These are phyloP conservation scores for Phytophthora megakarya DNA, from an alignment of 352 stramenopile genomes.

Conservation along the genomic window DNA sequence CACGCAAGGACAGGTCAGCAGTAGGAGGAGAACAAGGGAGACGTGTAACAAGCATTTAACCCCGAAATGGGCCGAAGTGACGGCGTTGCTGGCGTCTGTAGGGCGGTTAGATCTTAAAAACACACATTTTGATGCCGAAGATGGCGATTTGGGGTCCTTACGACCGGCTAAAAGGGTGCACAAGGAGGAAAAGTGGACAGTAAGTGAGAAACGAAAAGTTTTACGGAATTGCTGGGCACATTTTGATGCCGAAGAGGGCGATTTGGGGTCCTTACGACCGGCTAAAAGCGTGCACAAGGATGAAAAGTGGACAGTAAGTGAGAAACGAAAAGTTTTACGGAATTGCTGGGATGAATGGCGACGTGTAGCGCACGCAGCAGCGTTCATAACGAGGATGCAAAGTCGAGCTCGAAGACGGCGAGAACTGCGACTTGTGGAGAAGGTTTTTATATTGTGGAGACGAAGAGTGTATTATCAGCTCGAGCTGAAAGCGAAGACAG, in stretches of 20 bases:
- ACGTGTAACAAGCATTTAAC: neutral
- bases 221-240: constrained; percentile 1
- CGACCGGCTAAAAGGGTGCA: neutral
- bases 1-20: constrained; percentile 5
- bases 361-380: neutral
- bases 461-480: neutral
- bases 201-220: constrained; percentile 7
- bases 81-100: constrained; percentile 33
- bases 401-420: constrained; percentile 19
- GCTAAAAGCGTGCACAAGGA: neutral
- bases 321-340: constrained; percentile 14
- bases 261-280: neutral
- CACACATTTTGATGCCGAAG: neutral
- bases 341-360: constrained; percentile 14
- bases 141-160: neutral
- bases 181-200: neutral
- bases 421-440: constrained; percentile 5
- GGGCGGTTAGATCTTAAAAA: constrained; percentile 2
- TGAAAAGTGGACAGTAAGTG: constrained; percentile 1
- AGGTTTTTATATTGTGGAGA: constrained; percentile 20
- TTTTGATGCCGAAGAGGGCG: neutral
- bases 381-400: constrained; percentile 10
- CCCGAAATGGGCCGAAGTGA: constrained; percentile 37
- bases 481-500: neutral
- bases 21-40: neutral